phyloP scores from a whole-genome alignment of 1,139 yeast species.

The Hyphopichia pseudoburtonii region DNA sequence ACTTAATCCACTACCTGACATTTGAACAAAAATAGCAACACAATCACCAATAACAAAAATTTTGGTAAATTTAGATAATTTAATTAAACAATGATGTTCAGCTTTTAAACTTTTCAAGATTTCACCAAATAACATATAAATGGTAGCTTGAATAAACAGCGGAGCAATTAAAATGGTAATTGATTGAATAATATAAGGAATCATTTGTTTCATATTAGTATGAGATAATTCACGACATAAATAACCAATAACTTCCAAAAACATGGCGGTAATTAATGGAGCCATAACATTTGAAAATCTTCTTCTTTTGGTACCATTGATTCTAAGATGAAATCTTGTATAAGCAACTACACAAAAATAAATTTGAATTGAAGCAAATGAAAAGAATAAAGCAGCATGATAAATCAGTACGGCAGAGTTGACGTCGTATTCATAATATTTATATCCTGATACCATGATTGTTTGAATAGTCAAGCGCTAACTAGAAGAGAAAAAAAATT shows the following conservation, averaged over 20 bases:
- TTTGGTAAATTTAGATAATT: conserved; percentile 30
- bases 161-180: conserved; percentile 40
- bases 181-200: conserved; percentile 34
- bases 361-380: not conserved
- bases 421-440: no score
- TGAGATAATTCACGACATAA: conserved; percentile 26
- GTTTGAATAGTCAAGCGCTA: no score
- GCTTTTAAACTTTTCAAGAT: conserved; percentile 26
- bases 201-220: conserved; percentile 12
- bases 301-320: not conserved
- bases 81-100: conserved; percentile 25
- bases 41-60: conserved; percentile 47
- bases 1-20: conserved; percentile 42
- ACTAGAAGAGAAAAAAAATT: no score
- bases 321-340: not conserved
- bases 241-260: conserved; percentile 34
- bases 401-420: not conserved
- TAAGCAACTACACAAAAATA: not conserved
- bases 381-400: not conserved
- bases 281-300: conserved; percentile 1
- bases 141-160: conserved; percentile 42
- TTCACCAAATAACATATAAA: conserved; percentile 45
- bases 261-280: conserved; percentile 26
- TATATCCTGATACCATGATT: no score
- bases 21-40: conserved; percentile 39